Conservation (phyloP, 176 grass and related monocot species). For the Metroxylon sagu region DNA sequence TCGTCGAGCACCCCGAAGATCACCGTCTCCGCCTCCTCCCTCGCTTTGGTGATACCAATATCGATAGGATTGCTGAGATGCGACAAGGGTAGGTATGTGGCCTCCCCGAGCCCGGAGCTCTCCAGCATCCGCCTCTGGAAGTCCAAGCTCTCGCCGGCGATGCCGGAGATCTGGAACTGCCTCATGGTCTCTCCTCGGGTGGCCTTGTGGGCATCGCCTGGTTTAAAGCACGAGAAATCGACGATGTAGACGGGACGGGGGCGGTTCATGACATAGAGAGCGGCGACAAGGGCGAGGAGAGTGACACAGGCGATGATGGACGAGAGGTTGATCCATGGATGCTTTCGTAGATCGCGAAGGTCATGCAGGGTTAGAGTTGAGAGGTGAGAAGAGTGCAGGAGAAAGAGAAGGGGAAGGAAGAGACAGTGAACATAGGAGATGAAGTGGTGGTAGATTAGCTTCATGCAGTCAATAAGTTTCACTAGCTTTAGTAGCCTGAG, state of each 20-base stretch:
- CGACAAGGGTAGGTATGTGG: not conserved
- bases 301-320: not conserved
- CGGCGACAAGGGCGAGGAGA: not conserved
- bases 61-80: not conserved
- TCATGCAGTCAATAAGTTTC: not conserved
- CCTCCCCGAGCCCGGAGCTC: slow-evolving; percentile 11
- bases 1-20: slow-evolving; percentile 7
- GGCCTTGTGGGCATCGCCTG: not conserved
- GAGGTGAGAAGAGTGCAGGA: not conserved
- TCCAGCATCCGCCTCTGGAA: slow-evolving; percentile 15
- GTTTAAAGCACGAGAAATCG: slow-evolving; percentile 8
- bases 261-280: not conserved
- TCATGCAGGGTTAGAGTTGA: not conserved
- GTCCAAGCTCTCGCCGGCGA: not conserved
- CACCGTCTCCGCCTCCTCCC: slow-evolving; percentile 13
- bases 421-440: not conserved
- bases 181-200: not conserved
- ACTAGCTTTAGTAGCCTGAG: slow-evolving; percentile 19
- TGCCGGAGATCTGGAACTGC: not conserved
- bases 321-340: too few relatives aligned
- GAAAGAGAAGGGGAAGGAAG: not conserved
- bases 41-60: not conserved
- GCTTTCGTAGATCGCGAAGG: too few relatives aligned
- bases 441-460: slow-evolving; percentile 11
- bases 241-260: slow-evolving; percentile 1